These are phyloP conservation scores for Colletotrichum neosansevieriae DNA, from an alignment of 2,329 filamentous ascomycete species.

Conservation along the genomic window DNA sequence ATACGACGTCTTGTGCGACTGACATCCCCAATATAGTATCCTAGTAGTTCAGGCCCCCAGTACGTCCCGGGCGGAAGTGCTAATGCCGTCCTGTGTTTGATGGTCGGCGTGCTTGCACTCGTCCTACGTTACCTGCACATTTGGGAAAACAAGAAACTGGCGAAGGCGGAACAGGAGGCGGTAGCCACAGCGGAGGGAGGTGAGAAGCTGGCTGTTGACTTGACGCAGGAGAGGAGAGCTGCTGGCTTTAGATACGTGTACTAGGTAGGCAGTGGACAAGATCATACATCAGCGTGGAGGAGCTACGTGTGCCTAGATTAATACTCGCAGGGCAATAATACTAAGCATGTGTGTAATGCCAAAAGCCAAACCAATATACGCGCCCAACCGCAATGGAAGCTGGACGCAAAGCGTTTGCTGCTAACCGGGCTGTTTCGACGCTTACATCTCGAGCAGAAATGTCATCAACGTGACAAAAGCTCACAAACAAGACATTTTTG, in stretches of 20 bases:
- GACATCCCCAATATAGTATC: slow-evolving; percentile 51
- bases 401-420: too few species aligned
- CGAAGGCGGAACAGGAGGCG: slow-evolving; percentile 54
- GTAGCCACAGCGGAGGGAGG: slow-evolving; percentile 40
- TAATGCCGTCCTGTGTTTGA: slow-evolving; percentile 71
- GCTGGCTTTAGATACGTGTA: slow-evolving; percentile 49
- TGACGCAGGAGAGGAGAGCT: slow-evolving; percentile 40
- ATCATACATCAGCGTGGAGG: too few species aligned
- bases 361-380: too few species aligned
- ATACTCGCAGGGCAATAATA: too few species aligned
- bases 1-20: neutral
- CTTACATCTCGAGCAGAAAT: too few species aligned
- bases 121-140: slow-evolving; percentile 65
- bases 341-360: too few species aligned
- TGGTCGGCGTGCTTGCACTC: slow-evolving; percentile 68
- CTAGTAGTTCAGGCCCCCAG: slow-evolving; percentile 53
- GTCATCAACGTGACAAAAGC: too few species aligned
- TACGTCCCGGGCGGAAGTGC: slow-evolving; percentile 68
- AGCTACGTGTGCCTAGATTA: too few species aligned
- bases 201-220: slow-evolving; percentile 12
- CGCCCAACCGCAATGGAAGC: too few species aligned
- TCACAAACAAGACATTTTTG: too few species aligned
- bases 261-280: slow-evolving; percentile 28
- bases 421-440: too few species aligned
- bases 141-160: slow-evolving; percentile 71